Percentiles rank a stretch among this genome's conserved stretches.
These are phyloP conservation scores for Chlorophyllum brunneum DNA, from an alignment of 768 basidiomycete genomes.

Conservation along the genomic window DNA sequence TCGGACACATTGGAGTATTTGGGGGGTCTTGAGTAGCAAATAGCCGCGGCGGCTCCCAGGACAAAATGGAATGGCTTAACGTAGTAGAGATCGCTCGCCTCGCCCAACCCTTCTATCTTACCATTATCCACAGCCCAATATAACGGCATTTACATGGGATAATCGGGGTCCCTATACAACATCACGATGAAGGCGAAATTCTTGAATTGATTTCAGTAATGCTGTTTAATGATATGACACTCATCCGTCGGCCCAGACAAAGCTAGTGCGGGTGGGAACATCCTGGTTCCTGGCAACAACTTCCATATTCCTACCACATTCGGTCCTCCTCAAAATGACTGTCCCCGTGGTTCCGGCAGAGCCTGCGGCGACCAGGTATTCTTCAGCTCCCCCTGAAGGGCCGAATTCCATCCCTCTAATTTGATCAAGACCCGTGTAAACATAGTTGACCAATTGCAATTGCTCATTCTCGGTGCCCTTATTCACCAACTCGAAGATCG, in stretches of 20 bases:
- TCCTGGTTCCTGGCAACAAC: slow-evolving; percentile 53
- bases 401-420: slow-evolving; percentile 66
- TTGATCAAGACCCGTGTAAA: slow-evolving; percentile 33
- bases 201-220: not conserved
- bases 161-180: no score
- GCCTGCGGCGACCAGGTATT: slow-evolving; percentile 49
- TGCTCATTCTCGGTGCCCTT: slow-evolving; percentile 9
- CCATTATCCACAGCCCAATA: no score
- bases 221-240: not conserved
- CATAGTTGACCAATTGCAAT: slow-evolving; percentile 26
- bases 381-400: slow-evolving; percentile 43
- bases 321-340: slow-evolving; percentile 48
- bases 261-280: slow-evolving; percentile 47
- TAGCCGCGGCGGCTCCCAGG: no score
- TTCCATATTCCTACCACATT: slow-evolving; percentile 47
- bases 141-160: no score
- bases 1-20: no score
- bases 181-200: no score
- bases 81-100: no score
- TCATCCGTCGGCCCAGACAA: slow-evolving; percentile 41
- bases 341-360: slow-evolving; percentile 51
- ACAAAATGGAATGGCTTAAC: no score
- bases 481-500: slow-evolving; percentile 43
- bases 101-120: no score
- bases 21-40: no score